Percentiles rank a stretch among this genome's conserved stretches.
Evolutionary conservation across 495 filamentous ascomycete genomes (phyloP).

Genomic region (Aspergillus campestris): DNA sequence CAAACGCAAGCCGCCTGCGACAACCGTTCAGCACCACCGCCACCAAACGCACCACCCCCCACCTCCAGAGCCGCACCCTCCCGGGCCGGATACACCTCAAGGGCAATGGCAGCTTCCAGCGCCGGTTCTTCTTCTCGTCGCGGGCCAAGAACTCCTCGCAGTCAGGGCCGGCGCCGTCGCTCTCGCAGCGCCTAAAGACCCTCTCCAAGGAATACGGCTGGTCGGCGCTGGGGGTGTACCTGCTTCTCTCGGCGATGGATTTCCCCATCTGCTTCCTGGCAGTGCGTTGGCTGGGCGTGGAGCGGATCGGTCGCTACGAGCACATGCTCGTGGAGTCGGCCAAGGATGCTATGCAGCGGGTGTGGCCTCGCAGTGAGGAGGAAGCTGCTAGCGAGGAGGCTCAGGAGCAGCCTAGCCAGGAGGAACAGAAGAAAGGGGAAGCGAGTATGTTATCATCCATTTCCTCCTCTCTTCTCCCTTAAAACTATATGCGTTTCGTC

Average conservation of each 20-base stretch:
- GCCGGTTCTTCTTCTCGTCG: slow-evolving; percentile 23
- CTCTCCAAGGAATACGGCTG: slow-evolving; percentile 93
- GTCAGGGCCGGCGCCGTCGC: slow-evolving; percentile 34
- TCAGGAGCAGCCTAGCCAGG: slow-evolving; percentile 10
- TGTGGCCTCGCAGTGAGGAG: slow-evolving; percentile 19
- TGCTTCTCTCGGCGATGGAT: slow-evolving; percentile 72
- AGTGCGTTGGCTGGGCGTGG: slow-evolving; percentile 73
- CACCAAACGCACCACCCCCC: too few relatives aligned
- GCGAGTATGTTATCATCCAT: background rate
- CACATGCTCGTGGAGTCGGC: slow-evolving; percentile 34
- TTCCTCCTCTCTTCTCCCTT: too few relatives aligned
- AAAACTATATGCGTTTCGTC: too few relatives aligned
- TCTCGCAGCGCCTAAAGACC: slow-evolving; percentile 65
- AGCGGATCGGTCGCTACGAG: slow-evolving; percentile 65
- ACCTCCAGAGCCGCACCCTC: background rate
- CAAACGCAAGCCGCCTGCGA: too few relatives aligned
- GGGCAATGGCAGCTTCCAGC: slow-evolving; percentile 1
- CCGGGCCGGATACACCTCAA: slow-evolving; percentile 2
- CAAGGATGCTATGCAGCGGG: slow-evolving; percentile 18
- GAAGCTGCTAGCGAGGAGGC: slow-evolving; percentile 7
- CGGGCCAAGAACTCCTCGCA: slow-evolving; percentile 9
- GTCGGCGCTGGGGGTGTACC: slow-evolving; percentile 86
- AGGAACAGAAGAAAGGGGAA: slow-evolving; percentile 28
- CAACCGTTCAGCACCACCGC: too few relatives aligned
- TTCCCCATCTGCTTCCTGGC: slow-evolving; percentile 92